A percentile compares a stretch with the other conserved stretches of the same genome.
Conservation (phyloP, 2,329 filamentous ascomycete genomes). For the Penicillium sp. region DNA sequence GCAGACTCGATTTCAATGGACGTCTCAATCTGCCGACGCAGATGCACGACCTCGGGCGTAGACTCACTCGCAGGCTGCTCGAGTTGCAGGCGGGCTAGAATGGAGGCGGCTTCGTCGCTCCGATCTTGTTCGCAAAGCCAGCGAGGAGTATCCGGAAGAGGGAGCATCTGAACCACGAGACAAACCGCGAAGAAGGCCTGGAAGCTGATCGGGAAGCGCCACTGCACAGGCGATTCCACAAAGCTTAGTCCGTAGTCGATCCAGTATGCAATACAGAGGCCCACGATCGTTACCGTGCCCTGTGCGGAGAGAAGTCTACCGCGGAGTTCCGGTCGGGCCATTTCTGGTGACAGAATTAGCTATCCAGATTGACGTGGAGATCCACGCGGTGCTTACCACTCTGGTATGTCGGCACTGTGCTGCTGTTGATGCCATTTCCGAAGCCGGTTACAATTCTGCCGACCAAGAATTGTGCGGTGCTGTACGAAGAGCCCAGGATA, state of each 20-base stretch:
- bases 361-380: not conserved
- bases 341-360: conserved; percentile 4
- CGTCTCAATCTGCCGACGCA: conserved; percentile 28
- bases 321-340: conserved; percentile 20
- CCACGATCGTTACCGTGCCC: conserved; percentile 43
- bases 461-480: conserved; percentile 45
- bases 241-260: conserved; percentile 42
- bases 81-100: conserved; percentile 29
- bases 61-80: conserved; percentile 18
- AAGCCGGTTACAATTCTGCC: conserved; percentile 49
- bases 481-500: conserved; percentile 42
- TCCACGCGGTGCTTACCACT: conserved; percentile 8
- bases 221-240: conserved; percentile 34
- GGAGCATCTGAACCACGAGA: conserved; percentile 35
- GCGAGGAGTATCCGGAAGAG: conserved; percentile 41
- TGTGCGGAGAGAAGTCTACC: conserved; percentile 21
- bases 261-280: conserved; percentile 52
- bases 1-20: conserved; percentile 37
- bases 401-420: conserved; percentile 22
- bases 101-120: conserved; percentile 29
- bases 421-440: conserved; percentile 29
- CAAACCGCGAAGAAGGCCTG: conserved; percentile 42
- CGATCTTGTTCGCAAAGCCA: conserved; percentile 36
- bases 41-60: conserved; percentile 13
- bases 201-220: conserved; percentile 47